A percentile compares a stretch with the other conserved stretches of the same genome.
Evolutionary conservation across 2,329 filamentous ascomycete species (phyloP).

Genomic region (Phaeoacremonium minimum): DNA sequence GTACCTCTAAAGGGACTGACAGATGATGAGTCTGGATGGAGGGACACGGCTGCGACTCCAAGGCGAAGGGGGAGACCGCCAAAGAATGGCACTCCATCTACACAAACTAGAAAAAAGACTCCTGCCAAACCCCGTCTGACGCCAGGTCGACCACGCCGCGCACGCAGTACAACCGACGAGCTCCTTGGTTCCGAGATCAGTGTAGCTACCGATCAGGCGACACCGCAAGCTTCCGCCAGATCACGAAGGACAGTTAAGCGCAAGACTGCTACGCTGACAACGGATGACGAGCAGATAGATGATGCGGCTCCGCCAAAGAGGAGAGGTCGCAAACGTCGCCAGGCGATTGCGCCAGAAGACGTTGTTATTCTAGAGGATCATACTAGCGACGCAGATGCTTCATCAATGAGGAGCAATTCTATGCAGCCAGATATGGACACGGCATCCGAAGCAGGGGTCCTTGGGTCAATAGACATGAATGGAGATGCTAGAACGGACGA

Average conservation of each 20-base stretch:
- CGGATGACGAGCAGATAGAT: slow-evolving; percentile 9
- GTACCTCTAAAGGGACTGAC: slow-evolving; percentile 43
- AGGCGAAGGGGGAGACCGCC: slow-evolving; percentile 15
- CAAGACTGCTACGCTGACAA: slow-evolving; percentile 20
- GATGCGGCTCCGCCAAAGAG: slow-evolving; percentile 19
- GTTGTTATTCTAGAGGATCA: slow-evolving; percentile 18
- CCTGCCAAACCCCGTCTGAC: background rate
- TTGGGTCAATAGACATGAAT: too few species aligned
- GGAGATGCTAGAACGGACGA: slow-evolving; percentile 10
- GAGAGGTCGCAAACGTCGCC: slow-evolving; percentile 23
- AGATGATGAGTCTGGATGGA: slow-evolving; percentile 34
- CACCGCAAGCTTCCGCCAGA: slow-evolving; percentile 12
- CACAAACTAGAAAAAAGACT: background rate
- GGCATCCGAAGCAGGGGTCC: slow-evolving; percentile 1
- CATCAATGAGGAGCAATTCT: too few species aligned
- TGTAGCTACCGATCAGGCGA: slow-evolving; percentile 22
- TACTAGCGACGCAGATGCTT: slow-evolving; percentile 4
- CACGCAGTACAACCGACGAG: slow-evolving; percentile 2
- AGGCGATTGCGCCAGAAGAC: slow-evolving; percentile 15
- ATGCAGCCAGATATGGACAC: too few species aligned
- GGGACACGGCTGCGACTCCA: slow-evolving; percentile 33
- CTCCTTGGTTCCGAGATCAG: slow-evolving; percentile 14
- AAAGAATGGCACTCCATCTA: slow-evolving; percentile 2
- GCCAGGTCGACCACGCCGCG: background rate
- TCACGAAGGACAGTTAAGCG: slow-evolving; percentile 13